Evolutionary conservation across 2,329 filamentous ascomycete genomes (phyloP).

Genomic region (Aureobasidium sp.): DNA sequence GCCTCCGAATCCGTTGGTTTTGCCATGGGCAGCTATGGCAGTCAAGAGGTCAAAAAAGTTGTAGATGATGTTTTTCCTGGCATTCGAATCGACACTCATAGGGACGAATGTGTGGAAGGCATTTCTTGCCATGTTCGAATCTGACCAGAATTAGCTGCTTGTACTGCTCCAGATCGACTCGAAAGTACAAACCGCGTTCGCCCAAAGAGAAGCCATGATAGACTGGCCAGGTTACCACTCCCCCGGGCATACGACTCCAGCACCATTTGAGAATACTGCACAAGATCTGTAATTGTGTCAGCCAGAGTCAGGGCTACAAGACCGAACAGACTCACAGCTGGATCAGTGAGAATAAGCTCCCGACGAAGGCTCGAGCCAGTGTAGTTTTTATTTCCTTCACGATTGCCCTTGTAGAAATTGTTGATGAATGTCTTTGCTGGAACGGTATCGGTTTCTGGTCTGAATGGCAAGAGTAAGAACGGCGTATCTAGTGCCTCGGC

Average conservation of each 20-base stretch:
- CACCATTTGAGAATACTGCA: slow-evolving; percentile 97
- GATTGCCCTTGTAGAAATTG: slow-evolving; percentile 74
- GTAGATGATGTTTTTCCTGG: slow-evolving; percentile 81
- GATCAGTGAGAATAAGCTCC: slow-evolving; percentile 86
- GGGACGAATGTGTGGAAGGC: slow-evolving; percentile 96
- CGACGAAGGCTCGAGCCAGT: slow-evolving; percentile 67
- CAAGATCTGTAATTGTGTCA: slow-evolving; percentile 57
- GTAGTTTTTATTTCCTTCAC: slow-evolving; percentile 49
- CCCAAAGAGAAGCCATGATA: slow-evolving; percentile 95
- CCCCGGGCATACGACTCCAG: slow-evolving; percentile 85
- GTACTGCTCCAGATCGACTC: not conserved
- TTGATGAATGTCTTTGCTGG: slow-evolving; percentile 87
- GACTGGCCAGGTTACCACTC: slow-evolving; percentile 92
- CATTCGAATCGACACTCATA: slow-evolving; percentile 79
- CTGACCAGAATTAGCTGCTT: slow-evolving; percentile 40
- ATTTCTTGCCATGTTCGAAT: slow-evolving; percentile 84
- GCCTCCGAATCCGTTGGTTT: slow-evolving; percentile 85
- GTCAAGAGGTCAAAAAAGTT: slow-evolving; percentile 93
- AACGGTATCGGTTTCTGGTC: slow-evolving; percentile 85
- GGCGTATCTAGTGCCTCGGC: slow-evolving; percentile 73
- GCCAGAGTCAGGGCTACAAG: not conserved
- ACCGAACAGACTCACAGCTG: slow-evolving; percentile 58
- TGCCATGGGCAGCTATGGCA: slow-evolving; percentile 85
- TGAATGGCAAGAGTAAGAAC: slow-evolving; percentile 89
- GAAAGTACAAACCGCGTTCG: slow-evolving; percentile 64